Percentiles rank a stretch among this genome's conserved stretches.
Conservation (phyloP, 352 stramenopile genomes). For the Globisporangium camurandrum region DNA sequence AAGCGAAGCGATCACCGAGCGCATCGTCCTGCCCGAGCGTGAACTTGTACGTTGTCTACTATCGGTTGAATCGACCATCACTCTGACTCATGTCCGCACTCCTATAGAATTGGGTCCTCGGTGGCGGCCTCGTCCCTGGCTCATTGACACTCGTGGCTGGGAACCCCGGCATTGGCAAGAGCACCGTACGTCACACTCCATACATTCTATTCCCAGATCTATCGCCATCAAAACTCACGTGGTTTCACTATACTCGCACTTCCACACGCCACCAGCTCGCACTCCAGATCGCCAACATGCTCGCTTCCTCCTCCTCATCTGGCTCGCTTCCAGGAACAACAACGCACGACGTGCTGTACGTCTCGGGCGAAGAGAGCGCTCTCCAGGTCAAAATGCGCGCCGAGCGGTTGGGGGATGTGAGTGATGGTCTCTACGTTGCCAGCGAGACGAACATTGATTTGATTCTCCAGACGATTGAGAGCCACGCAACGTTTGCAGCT, state of each 20-base stretch:
- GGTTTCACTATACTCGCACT: too few species aligned
- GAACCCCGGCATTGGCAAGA: constrained; percentile 93
- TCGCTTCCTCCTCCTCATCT: constrained; percentile 20
- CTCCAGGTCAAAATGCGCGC: constrained; percentile 92
- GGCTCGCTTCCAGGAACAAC: neutral
- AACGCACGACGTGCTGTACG: constrained; percentile 85
- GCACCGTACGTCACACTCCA: constrained; percentile 65
- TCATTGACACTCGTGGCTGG: constrained; percentile 93
- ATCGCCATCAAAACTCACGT: too few species aligned
- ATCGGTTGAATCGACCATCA: neutral
- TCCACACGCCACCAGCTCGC: constrained; percentile 48
- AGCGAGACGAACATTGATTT: constrained; percentile 82
- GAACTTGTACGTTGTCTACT: constrained; percentile 34
- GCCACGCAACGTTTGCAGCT: constrained; percentile 33
- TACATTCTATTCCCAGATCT: too few species aligned
- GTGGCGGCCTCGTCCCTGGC: constrained; percentile 92
- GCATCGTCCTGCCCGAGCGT: constrained; percentile 60
- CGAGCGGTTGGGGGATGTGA: constrained; percentile 69
- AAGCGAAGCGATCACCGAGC: constrained; percentile 37
- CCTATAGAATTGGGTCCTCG: constrained; percentile 90
- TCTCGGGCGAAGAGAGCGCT: constrained; percentile 96
- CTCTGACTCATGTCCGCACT: neutral
- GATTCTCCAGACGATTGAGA: constrained; percentile 48
- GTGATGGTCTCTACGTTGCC: constrained; percentile 62
- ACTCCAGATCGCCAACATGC: constrained; percentile 91